Percentiles rank a stretch among this genome's conserved stretches.
Evolutionary conservation across 2,329 filamentous ascomycete species (phyloP).

Genomic region (Fusarium ambrosium): DNA sequence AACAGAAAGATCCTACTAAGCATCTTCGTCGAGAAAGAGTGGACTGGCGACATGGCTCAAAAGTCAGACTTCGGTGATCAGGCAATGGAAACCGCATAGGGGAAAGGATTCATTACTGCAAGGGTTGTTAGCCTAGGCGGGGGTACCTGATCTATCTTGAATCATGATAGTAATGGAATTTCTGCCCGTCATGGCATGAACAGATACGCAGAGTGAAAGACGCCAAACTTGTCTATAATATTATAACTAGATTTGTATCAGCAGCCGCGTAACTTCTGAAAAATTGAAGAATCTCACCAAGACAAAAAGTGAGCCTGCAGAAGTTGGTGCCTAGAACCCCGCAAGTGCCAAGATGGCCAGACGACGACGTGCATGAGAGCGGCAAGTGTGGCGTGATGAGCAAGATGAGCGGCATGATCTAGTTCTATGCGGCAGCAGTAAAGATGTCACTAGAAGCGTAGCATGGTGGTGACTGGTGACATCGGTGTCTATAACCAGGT

Average conservation of each 20-base stretch:
- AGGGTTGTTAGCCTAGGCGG: too few species aligned
- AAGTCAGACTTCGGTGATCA: too few species aligned
- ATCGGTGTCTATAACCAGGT: not conserved
- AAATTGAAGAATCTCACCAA: not conserved
- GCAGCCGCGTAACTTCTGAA: not conserved
- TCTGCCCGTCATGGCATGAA: too few species aligned
- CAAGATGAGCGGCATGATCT: not conserved
- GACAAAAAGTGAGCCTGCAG: not conserved
- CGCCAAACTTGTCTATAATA: too few species aligned
- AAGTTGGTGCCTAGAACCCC: not conserved
- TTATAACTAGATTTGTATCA: not conserved
- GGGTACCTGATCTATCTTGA: too few species aligned
- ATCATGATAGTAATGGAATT: too few species aligned
- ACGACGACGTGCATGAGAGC: not conserved
- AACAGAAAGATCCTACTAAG: not conserved
- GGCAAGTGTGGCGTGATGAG: not conserved
- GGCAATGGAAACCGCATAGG: too few species aligned
- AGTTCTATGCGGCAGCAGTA: not conserved
- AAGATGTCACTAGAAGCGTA: not conserved
- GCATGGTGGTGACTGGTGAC: not conserved
- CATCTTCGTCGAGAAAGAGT: not conserved
- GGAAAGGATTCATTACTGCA: too few species aligned
- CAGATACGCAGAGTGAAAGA: too few species aligned
- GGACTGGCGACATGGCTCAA: not conserved
- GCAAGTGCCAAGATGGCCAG: not conserved